Percentiles rank a stretch among this genome's conserved stretches.
phyloP scores from a whole-genome alignment of 2,329 filamentous ascomycete species.

The Alternaria sp. region DNA sequence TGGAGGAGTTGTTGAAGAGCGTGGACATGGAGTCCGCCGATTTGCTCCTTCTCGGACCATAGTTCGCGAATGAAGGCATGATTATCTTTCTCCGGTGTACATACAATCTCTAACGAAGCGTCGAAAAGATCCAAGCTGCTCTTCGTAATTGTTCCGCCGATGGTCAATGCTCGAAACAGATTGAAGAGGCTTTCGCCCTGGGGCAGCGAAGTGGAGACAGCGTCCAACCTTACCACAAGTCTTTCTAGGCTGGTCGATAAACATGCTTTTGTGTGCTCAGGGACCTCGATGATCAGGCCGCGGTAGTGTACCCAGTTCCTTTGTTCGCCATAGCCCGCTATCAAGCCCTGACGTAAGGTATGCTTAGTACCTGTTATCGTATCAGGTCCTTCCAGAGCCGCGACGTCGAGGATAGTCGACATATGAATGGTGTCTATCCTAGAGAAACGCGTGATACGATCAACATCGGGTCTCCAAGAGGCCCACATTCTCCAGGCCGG shows the following conservation, averaged over 20 bases:
- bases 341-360: conserved; percentile 31
- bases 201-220: neutral
- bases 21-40: conserved; percentile 26
- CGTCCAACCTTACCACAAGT: conserved; percentile 15
- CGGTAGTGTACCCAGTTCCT: conserved; percentile 23
- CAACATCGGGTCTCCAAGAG: conserved; percentile 34
- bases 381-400: conserved; percentile 42
- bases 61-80: conserved; percentile 17
- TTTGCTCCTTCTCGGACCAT: conserved; percentile 8
- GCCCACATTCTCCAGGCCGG: conserved; percentile 41
- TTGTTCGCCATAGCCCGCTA: conserved; percentile 23
- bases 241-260: conserved; percentile 23
- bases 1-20: conserved; percentile 25
- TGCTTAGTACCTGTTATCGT: conserved; percentile 22
- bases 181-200: conserved; percentile 10
- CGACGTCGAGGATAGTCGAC: conserved; percentile 27
- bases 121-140: conserved; percentile 30
- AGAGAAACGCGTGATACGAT: conserved; percentile 20
- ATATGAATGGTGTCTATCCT: conserved; percentile 17
- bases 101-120: conserved; percentile 20
- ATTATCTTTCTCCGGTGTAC: conserved; percentile 13
- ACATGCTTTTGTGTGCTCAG: conserved; percentile 22
- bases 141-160: conserved; percentile 25
- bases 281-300: conserved; percentile 29
- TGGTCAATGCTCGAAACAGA: conserved; percentile 27